A percentile compares a stretch with the other conserved stretches of the same genome.
These are phyloP conservation scores for Biscutella laevigata DNA, from an alignment of 441 rosid species.

Conservation along the genomic window DNA sequence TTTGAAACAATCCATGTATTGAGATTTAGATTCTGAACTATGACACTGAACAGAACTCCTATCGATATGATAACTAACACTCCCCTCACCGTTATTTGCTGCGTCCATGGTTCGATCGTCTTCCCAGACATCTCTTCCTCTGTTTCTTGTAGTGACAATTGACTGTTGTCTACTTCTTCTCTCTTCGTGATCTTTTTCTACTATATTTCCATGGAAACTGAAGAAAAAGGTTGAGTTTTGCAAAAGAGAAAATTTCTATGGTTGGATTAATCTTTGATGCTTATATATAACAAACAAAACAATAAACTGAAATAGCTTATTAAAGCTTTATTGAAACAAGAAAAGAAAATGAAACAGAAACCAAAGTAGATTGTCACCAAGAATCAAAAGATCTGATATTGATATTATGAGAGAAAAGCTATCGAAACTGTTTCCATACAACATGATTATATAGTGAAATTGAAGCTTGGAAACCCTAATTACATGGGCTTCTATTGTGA, in stretches of 20 bases:
- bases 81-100: constrained; percentile 51
- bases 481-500: no score
- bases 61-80: constrained; percentile 39
- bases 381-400: no score
- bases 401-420: no score
- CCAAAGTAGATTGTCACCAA: no score
- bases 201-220: constrained; percentile 22
- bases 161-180: constrained; percentile 27
- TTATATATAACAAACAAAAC: neutral
- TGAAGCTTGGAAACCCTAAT: no score
- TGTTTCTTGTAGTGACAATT: constrained; percentile 20
- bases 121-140: constrained; percentile 28
- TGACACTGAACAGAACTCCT: constrained; percentile 47
- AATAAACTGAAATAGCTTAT: no score
- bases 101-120: constrained; percentile 35
- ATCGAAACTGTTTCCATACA: no score
- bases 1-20: constrained; percentile 48
- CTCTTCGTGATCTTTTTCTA: constrained; percentile 25
- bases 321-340: no score
- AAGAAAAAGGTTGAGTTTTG: neutral
- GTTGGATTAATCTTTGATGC: neutral
- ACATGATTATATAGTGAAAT: no score
- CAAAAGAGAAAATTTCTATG: neutral
- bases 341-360: no score
- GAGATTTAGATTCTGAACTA: constrained; percentile 47